Conservation (phyloP, 345 rosid species). For the Acer saccharum region DNA sequence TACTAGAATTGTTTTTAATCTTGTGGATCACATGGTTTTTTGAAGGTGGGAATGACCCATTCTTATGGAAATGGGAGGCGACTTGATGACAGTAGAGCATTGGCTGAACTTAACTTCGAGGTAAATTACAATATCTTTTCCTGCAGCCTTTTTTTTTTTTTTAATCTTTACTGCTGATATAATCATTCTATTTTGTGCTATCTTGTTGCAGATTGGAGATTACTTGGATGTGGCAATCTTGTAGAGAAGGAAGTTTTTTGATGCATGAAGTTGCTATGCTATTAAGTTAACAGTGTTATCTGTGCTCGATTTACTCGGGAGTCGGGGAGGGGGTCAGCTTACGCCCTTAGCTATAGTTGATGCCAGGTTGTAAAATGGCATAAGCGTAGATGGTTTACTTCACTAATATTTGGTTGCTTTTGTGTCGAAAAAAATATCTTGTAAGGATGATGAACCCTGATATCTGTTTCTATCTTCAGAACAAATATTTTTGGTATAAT, state of each 20-base stretch:
- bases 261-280: neutral
- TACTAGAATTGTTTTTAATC: neutral
- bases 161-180: neutral
- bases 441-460: neutral
- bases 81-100: slow-evolving; percentile 70
- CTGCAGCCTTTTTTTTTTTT: neutral
- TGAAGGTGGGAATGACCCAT: slow-evolving; percentile 79
- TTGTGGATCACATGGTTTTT: neutral
- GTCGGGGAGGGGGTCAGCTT: neutral
- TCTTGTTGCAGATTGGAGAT: slow-evolving; percentile 72
- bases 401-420: neutral
- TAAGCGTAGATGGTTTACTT: neutral
- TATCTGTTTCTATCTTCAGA: neutral
- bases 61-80: slow-evolving; percentile 74
- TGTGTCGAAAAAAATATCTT: neutral
- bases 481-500: neutral
- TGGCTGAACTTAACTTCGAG: slow-evolving; percentile 81
- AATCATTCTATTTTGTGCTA: slow-evolving; percentile 8
- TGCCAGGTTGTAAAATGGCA: neutral
- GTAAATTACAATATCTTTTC: slow-evolving; percentile 33
- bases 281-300: neutral
- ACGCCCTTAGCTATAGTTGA: neutral
- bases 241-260: slow-evolving; percentile 25
- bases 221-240: slow-evolving; percentile 88
- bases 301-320: neutral